Base-by-base conservation (phyloP, 2,329 filamentous ascomycete species). In the Septoria linicola region DNA sequence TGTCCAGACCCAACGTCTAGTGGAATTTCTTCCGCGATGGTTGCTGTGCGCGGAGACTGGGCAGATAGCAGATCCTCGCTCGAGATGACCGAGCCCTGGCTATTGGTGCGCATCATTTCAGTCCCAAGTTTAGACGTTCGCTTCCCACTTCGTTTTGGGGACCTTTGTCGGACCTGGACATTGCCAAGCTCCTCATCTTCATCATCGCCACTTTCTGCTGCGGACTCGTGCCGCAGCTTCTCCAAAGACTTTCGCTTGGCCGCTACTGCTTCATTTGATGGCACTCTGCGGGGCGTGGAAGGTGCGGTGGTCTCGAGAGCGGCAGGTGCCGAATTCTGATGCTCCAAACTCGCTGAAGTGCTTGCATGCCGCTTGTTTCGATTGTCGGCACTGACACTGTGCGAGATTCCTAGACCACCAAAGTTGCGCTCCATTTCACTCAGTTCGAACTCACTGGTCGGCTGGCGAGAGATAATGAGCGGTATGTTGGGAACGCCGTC, bases 81-180 rank as follows among this genome's bases (percentile, higher is more conserved):
- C 6, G 74, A 77, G 39, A 78, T 72, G 34, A 77, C 81, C 64
- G 91, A 96, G 41, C 95, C 92, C 62, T 92, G 87, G 65, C 89
- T 96, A 68, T 96, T 95, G 16, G 92, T 95, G 41, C 92, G 84
- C 89, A 96, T 92, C 92, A 97, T 96, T 70, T 97, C 92, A 42
- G 90, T 93, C 1, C 90, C 90, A 1, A 97, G 80, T 70, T 96
- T 96, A 0, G 90, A 96, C 47, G 69, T 70, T 2, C 72, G 70
- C 45, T 74, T 74, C 11, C 70, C 66, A n/a, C 70, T 66, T 13
- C 70, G 64, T 53, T 69, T 72, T 11, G 63, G 63, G 8, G 86
- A 88, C 10, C 87, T 85, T 19, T 88, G 78, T 31, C 77, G 76
- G 70, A 86, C 71, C 72, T 75, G 54, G 70, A 72, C 55, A 73